Percentiles rank a stretch among this genome's conserved stretches.
Conservation (phyloP, 306 rosid genomes). For the Prunus fruticosa region DNA sequence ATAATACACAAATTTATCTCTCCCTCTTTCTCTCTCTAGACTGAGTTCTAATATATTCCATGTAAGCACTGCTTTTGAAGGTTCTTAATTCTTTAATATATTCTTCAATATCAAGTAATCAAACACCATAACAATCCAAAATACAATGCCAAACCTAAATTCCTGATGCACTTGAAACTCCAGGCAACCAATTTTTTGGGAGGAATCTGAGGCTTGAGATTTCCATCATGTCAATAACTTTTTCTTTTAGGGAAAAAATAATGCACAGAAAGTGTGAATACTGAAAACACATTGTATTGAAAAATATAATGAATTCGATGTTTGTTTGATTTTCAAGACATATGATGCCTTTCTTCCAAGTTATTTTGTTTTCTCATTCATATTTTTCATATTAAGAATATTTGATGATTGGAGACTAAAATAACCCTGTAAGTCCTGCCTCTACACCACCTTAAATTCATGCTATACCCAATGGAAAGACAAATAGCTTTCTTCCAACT, state of each 20-base stretch:
- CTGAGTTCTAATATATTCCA: background rate
- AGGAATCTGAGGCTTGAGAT: no score
- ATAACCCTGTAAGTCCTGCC: background rate
- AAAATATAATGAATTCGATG: no score
- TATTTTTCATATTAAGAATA: no score
- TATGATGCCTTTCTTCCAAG: no score
- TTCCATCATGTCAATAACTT: no score
- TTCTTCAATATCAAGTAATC: background rate
- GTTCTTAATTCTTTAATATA: slow-evolving; percentile 1
- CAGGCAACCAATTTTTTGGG: background rate
- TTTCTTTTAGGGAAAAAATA: no score
- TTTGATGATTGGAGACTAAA: background rate
- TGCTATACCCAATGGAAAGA: background rate
- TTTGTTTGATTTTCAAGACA: no score
- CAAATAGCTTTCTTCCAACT: background rate
- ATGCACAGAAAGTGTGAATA: no score
- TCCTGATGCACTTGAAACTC: background rate
- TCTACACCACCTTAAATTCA: background rate
- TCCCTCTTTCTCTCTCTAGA: background rate
- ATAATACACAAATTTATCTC: background rate
- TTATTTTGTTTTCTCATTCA: background rate
- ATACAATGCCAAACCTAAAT: background rate
- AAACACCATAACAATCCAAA: background rate
- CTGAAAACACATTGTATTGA: no score
- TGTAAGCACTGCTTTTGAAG: background rate